A percentile compares a stretch with the other conserved stretches of the same genome.
phyloP scores from a whole-genome alignment of 306 rosid genomes.

The Erythrophleum fordii region DNA sequence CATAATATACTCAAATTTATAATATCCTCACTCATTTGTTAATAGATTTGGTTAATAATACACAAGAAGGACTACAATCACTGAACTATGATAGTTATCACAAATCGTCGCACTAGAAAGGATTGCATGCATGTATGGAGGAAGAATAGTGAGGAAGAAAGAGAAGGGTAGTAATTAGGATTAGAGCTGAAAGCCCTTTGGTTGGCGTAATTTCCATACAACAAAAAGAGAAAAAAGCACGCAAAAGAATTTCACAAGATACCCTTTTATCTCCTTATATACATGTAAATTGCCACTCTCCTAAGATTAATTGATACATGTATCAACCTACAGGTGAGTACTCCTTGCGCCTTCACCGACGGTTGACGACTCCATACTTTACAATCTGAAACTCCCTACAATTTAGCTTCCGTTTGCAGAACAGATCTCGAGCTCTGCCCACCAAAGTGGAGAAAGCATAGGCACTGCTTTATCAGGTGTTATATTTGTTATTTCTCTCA shows the following conservation, averaged over 20 bases:
- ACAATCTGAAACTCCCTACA: constrained; percentile 20
- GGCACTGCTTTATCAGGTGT: constrained; percentile 82
- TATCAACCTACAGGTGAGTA: constrained; percentile 41
- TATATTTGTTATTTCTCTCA: constrained; percentile 77
- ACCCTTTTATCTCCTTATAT: constrained; percentile 49
- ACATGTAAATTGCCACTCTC: constrained; percentile 51
- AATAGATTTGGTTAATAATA: too few species aligned
- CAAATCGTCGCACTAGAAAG: too few species aligned
- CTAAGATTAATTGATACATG: constrained; percentile 44
- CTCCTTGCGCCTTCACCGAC: constrained; percentile 33
- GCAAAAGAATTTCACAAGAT: constrained; percentile 12
- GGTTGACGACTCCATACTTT: constrained; percentile 41
- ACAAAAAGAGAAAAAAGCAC: constrained; percentile 21
- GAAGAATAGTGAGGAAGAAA: not conserved
- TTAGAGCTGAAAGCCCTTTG: constrained; percentile 26
- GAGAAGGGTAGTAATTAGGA: not conserved
- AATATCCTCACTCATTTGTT: too few species aligned
- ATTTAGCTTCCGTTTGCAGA: constrained; percentile 65
- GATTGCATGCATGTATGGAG: not conserved
- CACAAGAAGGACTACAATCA: too few species aligned
- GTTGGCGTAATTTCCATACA: constrained; percentile 37
- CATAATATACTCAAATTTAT: too few species aligned
- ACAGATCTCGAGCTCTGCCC: constrained; percentile 96
- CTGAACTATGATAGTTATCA: too few species aligned
- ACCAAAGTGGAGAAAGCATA: constrained; percentile 92